phyloP scores from a whole-genome alignment of 345 rosid species.

The Syzygium aqueum region DNA sequence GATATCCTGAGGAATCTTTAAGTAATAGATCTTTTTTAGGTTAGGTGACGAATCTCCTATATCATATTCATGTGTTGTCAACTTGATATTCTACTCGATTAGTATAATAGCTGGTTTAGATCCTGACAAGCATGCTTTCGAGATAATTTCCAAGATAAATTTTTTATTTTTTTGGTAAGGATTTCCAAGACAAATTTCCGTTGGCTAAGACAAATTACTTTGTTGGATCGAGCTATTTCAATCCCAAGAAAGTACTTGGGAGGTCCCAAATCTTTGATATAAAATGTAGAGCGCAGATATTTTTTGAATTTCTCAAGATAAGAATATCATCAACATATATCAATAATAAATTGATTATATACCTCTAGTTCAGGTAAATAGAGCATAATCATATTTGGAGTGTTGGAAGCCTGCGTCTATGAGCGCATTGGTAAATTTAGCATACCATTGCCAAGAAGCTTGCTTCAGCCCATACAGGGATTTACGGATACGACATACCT shows the following conservation, averaged over 20 bases:
- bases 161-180: no score
- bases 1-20: neutral
- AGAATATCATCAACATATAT: neutral
- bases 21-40: neutral
- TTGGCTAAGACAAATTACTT: no score
- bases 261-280: neutral
- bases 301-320: neutral
- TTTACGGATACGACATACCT: neutral
- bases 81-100: neutral
- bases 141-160: no score
- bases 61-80: neutral
- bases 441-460: no score
- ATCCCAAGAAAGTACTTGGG: neutral
- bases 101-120: no score
- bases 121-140: no score
- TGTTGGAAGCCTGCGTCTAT: fast-evolving
- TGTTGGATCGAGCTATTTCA: fast-evolving
- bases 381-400: neutral
- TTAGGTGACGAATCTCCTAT: neutral
- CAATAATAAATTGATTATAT: no score
- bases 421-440: neutral
- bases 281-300: neutral
- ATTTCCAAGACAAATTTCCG: neutral
- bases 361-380: fast-evolving
- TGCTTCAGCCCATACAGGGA: fast-evolving